Conservation (phyloP, 2,329 filamentous ascomycete genomes). For the Penicillium vulpinum region DNA sequence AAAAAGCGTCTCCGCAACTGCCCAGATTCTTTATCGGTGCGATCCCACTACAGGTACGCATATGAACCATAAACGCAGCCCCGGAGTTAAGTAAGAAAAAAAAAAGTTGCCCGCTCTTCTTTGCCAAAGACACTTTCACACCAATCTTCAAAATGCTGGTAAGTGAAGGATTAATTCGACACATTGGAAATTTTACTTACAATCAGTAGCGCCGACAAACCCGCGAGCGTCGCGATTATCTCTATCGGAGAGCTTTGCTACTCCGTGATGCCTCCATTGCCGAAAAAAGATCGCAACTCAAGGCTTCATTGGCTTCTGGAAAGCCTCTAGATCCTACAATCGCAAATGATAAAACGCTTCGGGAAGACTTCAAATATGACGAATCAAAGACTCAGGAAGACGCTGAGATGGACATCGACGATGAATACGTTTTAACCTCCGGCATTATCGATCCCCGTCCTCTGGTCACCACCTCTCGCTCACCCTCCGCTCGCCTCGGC, state of each 20-base stretch:
- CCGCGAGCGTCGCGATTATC: conserved; percentile 78
- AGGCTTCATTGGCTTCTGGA: conserved; percentile 82
- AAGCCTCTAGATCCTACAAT: conserved; percentile 80
- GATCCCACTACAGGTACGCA: conserved; percentile 35
- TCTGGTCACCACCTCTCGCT: conserved; percentile 85
- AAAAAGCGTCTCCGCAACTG: conserved; percentile 27
- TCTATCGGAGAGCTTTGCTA: conserved; percentile 84
- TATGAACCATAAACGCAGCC: conserved; percentile 30
- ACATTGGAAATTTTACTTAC: neutral
- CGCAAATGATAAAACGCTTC: conserved; percentile 79
- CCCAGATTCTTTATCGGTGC: conserved; percentile 30
- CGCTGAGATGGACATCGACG: conserved; percentile 77
- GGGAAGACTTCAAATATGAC: conserved; percentile 91
- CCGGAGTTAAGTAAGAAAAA: conserved; percentile 36
- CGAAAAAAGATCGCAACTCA: conserved; percentile 84
- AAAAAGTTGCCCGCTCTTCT: conserved; percentile 37
- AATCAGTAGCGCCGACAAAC: conserved; percentile 64
- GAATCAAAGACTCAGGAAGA: conserved; percentile 73
- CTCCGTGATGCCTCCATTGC: conserved; percentile 89
- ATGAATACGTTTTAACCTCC: conserved; percentile 89
- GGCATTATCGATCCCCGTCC: conserved; percentile 87
- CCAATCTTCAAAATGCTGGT: conserved; percentile 34
- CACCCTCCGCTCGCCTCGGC: conserved; percentile 79
- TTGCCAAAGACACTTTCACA: conserved; percentile 9
- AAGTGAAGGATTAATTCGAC: conserved; percentile 9